A percentile compares a stretch with the other conserved stretches of the same genome.
phyloP scores from a whole-genome alignment of 2,329 filamentous ascomycete genomes.

The Ophiostoma sp. region DNA sequence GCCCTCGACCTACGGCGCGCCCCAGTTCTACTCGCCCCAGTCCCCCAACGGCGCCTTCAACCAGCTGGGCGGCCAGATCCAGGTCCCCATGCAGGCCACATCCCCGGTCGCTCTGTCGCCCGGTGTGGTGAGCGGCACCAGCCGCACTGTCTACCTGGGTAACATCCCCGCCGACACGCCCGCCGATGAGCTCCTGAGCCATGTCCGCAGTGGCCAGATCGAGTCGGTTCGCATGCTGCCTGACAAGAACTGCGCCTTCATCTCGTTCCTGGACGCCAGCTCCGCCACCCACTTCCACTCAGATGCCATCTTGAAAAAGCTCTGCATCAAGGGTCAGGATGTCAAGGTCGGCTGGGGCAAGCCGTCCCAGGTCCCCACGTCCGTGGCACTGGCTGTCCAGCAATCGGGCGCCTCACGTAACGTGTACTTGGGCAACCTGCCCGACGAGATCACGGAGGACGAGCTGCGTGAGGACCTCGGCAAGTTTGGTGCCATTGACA shows the following conservation, averaged over 20 bases:
- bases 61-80: constrained; percentile 60
- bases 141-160: constrained; percentile 93
- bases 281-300: constrained; percentile 99
- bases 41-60: constrained; percentile 79
- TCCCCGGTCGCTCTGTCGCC: constrained; percentile 75
- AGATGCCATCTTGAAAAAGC: constrained; percentile 98
- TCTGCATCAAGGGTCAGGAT: constrained; percentile 96
- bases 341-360: constrained; percentile 99
- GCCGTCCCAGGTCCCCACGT: constrained; percentile 95
- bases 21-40: constrained; percentile 81
- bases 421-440: constrained; percentile 91
- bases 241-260: constrained; percentile 99
- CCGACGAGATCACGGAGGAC: constrained; percentile 86
- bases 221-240: constrained; percentile 96
- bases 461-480: constrained; percentile 91
- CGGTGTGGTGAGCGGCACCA: constrained; percentile 84
- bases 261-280: constrained; percentile 96
- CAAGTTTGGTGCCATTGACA: constrained; percentile 96
- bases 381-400: constrained; percentile 94
- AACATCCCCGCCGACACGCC: constrained; percentile 98
- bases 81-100: constrained; percentile 64
- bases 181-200: constrained; percentile 93
- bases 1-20: constrained; percentile 77
- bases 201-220: constrained; percentile 96
- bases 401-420: constrained; percentile 96